phyloP scores from a whole-genome alignment of 176 grass and related monocot genomes.

The Urochloa ruziziensis region DNA sequence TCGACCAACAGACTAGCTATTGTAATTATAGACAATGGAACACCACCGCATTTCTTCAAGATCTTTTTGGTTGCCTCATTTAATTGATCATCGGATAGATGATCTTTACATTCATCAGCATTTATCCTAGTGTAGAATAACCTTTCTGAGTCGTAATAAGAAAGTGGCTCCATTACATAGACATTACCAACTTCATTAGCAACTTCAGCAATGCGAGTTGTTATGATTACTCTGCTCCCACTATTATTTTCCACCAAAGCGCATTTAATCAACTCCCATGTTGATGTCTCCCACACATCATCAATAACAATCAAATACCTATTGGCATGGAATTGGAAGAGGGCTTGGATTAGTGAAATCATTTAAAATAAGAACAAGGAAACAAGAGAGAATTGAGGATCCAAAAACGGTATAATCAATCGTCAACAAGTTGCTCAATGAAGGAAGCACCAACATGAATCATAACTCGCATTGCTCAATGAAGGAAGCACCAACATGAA shows the following conservation, averaged over 20 bases:
- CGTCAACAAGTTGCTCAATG: no score
- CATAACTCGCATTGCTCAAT: no score
- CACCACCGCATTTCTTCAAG: neutral
- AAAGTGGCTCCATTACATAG: neutral
- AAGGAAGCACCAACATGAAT: no score
- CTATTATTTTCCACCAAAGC: neutral
- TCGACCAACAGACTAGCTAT: neutral
- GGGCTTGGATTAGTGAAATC: neutral
- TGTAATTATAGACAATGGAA: neutral
- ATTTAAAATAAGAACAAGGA: neutral
- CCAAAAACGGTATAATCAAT: no score
- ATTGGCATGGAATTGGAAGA: neutral
- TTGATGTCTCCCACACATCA: constrained; percentile 1
- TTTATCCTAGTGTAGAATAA: neutral
- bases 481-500: no score
- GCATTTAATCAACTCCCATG: neutral
- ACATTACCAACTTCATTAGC: neutral
- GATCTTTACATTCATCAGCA: neutral
- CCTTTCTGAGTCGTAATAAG: neutral
- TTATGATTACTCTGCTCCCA: constrained; percentile 14
- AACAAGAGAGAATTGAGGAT: no score
- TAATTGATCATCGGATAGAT: neutral
- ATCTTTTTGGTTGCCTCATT: neutral
- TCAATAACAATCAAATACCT: constrained; percentile 13
- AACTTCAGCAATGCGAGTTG: neutral